Percentiles rank a stretch among this genome's conserved stretches.
These are phyloP conservation scores for Onygenales sp. DNA, from an alignment of 2,329 filamentous ascomycete species.

Conservation along the genomic window DNA sequence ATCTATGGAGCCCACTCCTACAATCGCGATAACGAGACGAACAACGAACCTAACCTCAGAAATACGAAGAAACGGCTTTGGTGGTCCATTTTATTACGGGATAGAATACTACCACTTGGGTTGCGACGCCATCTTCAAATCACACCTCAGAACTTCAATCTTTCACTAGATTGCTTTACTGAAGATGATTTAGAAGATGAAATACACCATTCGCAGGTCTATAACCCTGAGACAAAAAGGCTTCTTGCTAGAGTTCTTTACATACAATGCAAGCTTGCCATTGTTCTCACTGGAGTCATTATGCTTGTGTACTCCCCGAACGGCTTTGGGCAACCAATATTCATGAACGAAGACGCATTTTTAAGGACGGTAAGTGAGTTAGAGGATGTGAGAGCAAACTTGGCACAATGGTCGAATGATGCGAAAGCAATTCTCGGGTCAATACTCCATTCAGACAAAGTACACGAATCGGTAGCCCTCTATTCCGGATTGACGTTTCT, in stretches of 20 bases:
- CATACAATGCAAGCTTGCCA: slow-evolving; percentile 38
- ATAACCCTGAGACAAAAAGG: slow-evolving; percentile 37
- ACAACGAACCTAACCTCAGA: slow-evolving; percentile 10
- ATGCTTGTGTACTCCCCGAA: slow-evolving; percentile 34
- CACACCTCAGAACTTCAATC: slow-evolving; percentile 38
- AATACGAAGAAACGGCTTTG: slow-evolving; percentile 41
- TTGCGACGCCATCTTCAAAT: slow-evolving; percentile 44
- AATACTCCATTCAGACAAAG: background rate
- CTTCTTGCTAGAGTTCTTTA: slow-evolving; percentile 36
- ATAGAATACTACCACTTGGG: slow-evolving; percentile 42
- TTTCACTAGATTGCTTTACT: slow-evolving; percentile 28
- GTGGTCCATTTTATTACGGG: slow-evolving; percentile 47
- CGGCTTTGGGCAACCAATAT: slow-evolving; percentile 6
- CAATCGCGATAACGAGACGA: slow-evolving; percentile 35
- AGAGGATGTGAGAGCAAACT: slow-evolving; percentile 29
- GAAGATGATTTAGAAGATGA: slow-evolving; percentile 40
- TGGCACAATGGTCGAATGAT: slow-evolving; percentile 25
- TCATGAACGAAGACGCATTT: slow-evolving; percentile 5
- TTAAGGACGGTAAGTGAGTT: slow-evolving; percentile 11
- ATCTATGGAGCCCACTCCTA: slow-evolving; percentile 37
- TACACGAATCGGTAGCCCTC: slow-evolving; percentile 31
- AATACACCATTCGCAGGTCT: slow-evolving; percentile 36
- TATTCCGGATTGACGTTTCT: slow-evolving; percentile 43
- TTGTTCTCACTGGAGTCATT: slow-evolving; percentile 39
- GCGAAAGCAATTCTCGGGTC: slow-evolving; percentile 22